These are phyloP conservation scores for Penicillium atrosanguineum DNA, from an alignment of 495 filamentous ascomycete species.

Conservation along the genomic window DNA sequence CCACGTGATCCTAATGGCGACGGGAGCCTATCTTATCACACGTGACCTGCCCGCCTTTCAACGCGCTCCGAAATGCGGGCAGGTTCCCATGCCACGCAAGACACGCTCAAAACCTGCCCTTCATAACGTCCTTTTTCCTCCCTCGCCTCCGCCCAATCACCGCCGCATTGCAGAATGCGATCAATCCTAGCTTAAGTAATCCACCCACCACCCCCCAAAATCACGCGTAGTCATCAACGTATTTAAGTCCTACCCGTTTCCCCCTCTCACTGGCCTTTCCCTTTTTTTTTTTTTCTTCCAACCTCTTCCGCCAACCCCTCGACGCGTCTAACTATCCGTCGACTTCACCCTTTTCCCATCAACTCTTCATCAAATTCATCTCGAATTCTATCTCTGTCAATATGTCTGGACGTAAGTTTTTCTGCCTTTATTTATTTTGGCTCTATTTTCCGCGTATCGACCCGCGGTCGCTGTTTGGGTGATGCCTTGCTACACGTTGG, in stretches of 20 bases:
- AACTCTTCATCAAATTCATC: conserved; percentile 23
- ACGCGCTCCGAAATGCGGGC: conserved; percentile 22
- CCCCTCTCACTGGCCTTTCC: conserved; percentile 14
- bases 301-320: conserved; percentile 15
- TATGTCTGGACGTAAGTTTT: conserved; percentile 95
- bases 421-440: conserved; percentile 13
- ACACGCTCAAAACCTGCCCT: conserved; percentile 39
- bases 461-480: conserved; percentile 5
- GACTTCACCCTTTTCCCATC: conserved; percentile 25
- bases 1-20: background rate
- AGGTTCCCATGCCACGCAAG: conserved; percentile 20
- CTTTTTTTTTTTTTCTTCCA: conserved; percentile 17
- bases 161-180: conserved; percentile 33
- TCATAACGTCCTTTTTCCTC: conserved; percentile 46
- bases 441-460: conserved; percentile 19
- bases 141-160: conserved; percentile 39
- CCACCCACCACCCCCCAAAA: conserved; percentile 10
- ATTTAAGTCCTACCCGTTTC: conserved; percentile 23
- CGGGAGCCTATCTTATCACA: conserved; percentile 14
- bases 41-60: conserved; percentile 19
- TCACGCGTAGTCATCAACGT: conserved; percentile 27
- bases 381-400: conserved; percentile 39
- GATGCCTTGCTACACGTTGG: conserved; percentile 19
- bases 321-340: conserved; percentile 21
- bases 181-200: conserved; percentile 26